These are phyloP conservation scores for Plantago lanceolata DNA, from an alignment of 305 asterid species.

Conservation along the genomic window DNA sequence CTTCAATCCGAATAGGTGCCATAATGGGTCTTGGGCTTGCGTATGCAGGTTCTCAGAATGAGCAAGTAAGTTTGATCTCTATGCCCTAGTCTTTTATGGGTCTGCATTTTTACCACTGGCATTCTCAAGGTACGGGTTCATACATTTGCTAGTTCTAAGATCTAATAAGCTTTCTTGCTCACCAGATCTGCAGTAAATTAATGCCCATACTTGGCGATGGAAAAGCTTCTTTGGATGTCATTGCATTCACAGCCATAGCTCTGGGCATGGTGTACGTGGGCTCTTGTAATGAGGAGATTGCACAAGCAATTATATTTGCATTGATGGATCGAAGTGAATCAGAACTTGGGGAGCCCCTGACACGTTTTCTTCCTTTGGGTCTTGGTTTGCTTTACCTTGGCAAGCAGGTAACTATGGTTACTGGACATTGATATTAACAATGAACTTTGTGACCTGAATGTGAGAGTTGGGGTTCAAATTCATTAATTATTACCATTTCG, in stretches of 20 bases:
- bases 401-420: slow-evolving; percentile 60
- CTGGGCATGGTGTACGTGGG: slow-evolving; percentile 88
- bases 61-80: slow-evolving; percentile 45
- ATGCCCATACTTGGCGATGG: slow-evolving; percentile 76
- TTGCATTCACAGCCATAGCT: slow-evolving; percentile 88
- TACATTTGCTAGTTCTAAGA: background rate
- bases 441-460: background rate
- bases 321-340: slow-evolving; percentile 87
- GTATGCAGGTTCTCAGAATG: slow-evolving; percentile 91
- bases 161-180: slow-evolving; percentile 18
- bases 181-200: slow-evolving; percentile 61
- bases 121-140: background rate
- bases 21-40: slow-evolving; percentile 98
- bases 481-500: background rate
- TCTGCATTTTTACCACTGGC: background rate
- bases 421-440: background rate
- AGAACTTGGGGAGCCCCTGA: slow-evolving; percentile 81
- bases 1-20: slow-evolving; percentile 85
- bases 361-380: slow-evolving; percentile 85
- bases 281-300: slow-evolving; percentile 90
- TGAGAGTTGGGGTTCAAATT: background rate
- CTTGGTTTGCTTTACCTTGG: slow-evolving; percentile 97
- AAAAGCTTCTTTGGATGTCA: slow-evolving; percentile 76
- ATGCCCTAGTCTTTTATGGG: background rate
- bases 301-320: slow-evolving; percentile 82